Percentiles rank a stretch among this genome's conserved stretches.
Conservation (phyloP, 768 basidiomycete genomes). For the Boletales sp. region DNA sequence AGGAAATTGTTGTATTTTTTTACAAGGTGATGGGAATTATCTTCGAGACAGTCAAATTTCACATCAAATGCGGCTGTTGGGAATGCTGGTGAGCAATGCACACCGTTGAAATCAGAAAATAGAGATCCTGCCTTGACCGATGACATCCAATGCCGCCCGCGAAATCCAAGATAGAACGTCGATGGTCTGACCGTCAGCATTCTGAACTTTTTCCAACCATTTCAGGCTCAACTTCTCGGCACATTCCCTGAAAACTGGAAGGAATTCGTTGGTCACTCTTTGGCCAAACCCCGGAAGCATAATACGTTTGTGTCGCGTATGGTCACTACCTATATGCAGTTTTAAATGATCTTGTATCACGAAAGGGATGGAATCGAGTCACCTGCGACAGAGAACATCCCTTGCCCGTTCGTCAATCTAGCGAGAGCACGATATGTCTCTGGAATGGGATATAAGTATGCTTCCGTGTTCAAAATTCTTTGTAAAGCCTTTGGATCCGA, state of each 20-base stretch:
- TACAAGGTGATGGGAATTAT: too few relatives aligned
- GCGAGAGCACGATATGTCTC: too few relatives aligned
- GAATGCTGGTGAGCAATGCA: too few relatives aligned
- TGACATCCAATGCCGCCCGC: conserved; percentile 41
- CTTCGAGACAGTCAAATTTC: too few relatives aligned
- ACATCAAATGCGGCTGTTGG: too few relatives aligned
- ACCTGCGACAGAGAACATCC: too few relatives aligned
- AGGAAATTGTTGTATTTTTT: too few relatives aligned
- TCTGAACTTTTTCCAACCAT: conserved; percentile 16
- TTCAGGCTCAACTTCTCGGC: conserved; percentile 16
- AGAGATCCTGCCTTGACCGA: too few relatives aligned
- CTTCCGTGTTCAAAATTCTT: conserved; percentile 38
- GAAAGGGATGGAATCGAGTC: conserved; percentile 4
- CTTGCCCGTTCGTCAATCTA: too few relatives aligned
- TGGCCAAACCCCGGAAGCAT: conserved; percentile 54
- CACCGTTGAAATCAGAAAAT: too few relatives aligned
- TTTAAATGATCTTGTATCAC: neutral
- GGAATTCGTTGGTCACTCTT: conserved; percentile 45
- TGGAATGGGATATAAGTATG: conserved; percentile 32
- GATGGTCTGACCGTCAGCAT: conserved; percentile 3
- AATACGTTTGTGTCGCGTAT: conserved; percentile 50
- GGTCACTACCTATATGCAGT: conserved; percentile 30
- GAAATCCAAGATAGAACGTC: conserved; percentile 28
- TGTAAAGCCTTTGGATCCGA: conserved; percentile 44
- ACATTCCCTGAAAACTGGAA: conserved; percentile 45